Evolutionary conservation across 257 asterid species (phyloP).

Genomic region (Nicotiana sylvestris): DNA sequence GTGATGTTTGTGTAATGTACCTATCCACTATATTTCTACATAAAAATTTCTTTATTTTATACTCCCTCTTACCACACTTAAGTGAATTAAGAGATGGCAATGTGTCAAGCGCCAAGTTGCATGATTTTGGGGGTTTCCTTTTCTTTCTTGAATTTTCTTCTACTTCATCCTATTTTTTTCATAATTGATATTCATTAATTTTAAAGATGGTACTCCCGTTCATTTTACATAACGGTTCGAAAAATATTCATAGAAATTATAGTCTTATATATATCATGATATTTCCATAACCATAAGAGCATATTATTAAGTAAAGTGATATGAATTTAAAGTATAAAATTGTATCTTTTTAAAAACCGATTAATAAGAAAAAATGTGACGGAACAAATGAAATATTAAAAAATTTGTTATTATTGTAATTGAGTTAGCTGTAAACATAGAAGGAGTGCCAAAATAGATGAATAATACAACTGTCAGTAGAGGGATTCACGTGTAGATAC

Average conservation of each 20-base stretch:
- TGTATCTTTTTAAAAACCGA: too few species aligned
- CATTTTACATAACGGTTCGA: not conserved
- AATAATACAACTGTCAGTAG: not conserved
- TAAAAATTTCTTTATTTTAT: too few species aligned
- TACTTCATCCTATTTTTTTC: not conserved
- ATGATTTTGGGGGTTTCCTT: not conserved
- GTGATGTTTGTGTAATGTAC: slow-evolving; percentile 8
- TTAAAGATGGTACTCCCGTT: not conserved
- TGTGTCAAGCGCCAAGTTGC: not conserved
- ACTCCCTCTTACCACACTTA: not conserved
- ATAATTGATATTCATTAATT: not conserved
- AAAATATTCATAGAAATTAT: not conserved
- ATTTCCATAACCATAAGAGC: not conserved
- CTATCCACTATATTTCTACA: not conserved
- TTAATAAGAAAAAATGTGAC: not conserved
- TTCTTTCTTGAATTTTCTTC: not conserved
- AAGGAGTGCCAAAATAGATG: not conserved
- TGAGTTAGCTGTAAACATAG: not conserved
- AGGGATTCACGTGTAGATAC: not conserved
- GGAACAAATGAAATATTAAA: not conserved
- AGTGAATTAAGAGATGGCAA: not conserved
- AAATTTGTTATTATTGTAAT: not conserved
- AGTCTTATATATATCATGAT: not conserved
- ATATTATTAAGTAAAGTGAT: not conserved
- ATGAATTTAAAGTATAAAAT: not conserved